Conservation (phyloP, 2,329 filamentous ascomycete species). For the Grosmannia penicillata region DNA sequence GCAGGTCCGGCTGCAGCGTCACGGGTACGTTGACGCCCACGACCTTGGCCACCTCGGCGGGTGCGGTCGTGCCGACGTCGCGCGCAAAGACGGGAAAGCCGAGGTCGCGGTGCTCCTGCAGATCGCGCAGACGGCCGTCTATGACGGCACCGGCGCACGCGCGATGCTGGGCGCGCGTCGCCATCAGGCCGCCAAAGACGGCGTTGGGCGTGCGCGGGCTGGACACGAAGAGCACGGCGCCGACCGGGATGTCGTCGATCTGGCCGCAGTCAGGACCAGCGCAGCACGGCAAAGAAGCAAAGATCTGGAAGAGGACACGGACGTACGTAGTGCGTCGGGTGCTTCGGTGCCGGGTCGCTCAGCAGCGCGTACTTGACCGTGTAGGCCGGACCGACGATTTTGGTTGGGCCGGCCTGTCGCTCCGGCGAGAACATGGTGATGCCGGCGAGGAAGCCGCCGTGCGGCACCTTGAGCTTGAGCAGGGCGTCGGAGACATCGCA, state of each 20-base stretch:
- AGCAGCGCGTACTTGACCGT: slow-evolving; percentile 36
- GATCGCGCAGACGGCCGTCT: slow-evolving; percentile 35
- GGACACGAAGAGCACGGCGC: slow-evolving; percentile 34
- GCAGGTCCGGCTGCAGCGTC: slow-evolving; percentile 20
- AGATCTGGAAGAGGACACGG: background rate
- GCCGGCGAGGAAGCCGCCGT: slow-evolving; percentile 38
- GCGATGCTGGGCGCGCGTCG: slow-evolving; percentile 26
- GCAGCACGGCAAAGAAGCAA: background rate
- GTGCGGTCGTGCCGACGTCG: slow-evolving; percentile 28
- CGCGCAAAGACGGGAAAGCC: slow-evolving; percentile 30
- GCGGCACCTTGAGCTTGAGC: slow-evolving; percentile 28
- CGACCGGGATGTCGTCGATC: slow-evolving; percentile 33
- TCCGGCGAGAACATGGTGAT: slow-evolving; percentile 39
- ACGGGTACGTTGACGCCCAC: slow-evolving; percentile 25
- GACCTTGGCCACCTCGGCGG: slow-evolving; percentile 26
- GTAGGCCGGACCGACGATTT: slow-evolving; percentile 38
- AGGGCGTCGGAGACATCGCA: slow-evolving; percentile 38
- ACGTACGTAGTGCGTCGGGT: slow-evolving; percentile 29
- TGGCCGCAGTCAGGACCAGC: slow-evolving; percentile 9
- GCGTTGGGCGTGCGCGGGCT: slow-evolving; percentile 32
- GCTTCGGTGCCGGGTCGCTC: slow-evolving; percentile 29
- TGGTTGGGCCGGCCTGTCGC: slow-evolving; percentile 32
- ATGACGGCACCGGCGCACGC: slow-evolving; percentile 33
- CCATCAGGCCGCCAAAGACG: slow-evolving; percentile 40
- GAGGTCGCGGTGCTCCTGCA: slow-evolving; percentile 36